Conservation (phyloP, 345 rosid species). For the Murraya koenigii region DNA sequence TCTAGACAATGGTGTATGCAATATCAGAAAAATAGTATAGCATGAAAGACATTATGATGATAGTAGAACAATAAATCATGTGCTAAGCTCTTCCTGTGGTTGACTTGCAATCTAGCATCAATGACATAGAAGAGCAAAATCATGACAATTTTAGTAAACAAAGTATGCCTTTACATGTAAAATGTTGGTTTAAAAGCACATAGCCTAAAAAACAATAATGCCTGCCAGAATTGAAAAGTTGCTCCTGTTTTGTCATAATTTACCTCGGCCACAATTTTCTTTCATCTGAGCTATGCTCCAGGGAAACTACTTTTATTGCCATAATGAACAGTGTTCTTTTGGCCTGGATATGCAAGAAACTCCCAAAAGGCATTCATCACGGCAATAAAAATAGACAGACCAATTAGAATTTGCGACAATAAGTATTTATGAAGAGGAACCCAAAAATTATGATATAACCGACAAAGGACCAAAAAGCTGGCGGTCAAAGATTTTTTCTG, state of each 20-base stretch:
- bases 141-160: not conserved
- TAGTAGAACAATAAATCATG: not conserved
- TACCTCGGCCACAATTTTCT: not conserved
- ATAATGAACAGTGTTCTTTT: not conserved
- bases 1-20: conserved; percentile 31
- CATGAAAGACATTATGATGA: not conserved
- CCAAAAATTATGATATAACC: not conserved
- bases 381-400: not conserved
- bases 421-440: too few relatives aligned
- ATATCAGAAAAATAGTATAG: not conserved
- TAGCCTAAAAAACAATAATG: not conserved
- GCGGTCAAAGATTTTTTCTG: not conserved
- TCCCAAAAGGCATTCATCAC: not conserved
- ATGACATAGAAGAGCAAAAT: not conserved
- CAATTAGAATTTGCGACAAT: not conserved
- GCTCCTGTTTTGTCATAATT: not conserved
- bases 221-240: not conserved
- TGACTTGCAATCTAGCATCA: not conserved
- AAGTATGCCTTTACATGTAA: not conserved
- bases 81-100: not conserved
- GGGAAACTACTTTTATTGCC: not conserved
- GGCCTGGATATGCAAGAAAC: not conserved
- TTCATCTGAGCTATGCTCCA: not conserved
- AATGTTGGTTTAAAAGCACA: not conserved
- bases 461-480: not conserved